Percentiles rank a stretch among this genome's conserved stretches.
These are phyloP conservation scores for Hydnomerulius pinastri DNA, from an alignment of 768 basidiomycete genomes.

Conservation along the genomic window DNA sequence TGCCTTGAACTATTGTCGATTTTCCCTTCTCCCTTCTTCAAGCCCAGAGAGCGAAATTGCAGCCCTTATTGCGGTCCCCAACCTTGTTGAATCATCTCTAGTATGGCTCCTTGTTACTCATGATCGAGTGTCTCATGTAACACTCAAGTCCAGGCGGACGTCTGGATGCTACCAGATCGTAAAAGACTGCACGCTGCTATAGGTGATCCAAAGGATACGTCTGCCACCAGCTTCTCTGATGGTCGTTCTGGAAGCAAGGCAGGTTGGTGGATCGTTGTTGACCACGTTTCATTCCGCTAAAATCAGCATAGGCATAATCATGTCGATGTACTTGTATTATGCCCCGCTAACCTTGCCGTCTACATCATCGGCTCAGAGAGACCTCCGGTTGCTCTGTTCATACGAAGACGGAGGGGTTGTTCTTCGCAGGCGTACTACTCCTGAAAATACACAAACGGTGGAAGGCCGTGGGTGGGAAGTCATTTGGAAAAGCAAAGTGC, in stretches of 20 bases:
- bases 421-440: conserved; percentile 52
- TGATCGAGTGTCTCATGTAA: conserved; percentile 1
- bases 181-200: conserved; percentile 83
- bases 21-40: conserved; percentile 58
- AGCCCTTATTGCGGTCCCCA: conserved; percentile 79
- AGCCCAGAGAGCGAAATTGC: conserved; percentile 12
- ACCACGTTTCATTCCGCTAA: background rate
- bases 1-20: conserved; percentile 91
- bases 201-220: conserved; percentile 52
- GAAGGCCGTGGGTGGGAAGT: conserved; percentile 75
- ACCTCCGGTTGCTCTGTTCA: conserved; percentile 66
- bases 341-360: conserved; percentile 32
- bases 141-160: conserved; percentile 62
- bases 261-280: conserved; percentile 41
- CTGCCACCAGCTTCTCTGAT: conserved; percentile 31
- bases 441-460: conserved; percentile 44
- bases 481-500: conserved; percentile 65
- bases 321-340: conserved; percentile 76
- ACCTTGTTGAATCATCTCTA: conserved; percentile 83
- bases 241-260: conserved; percentile 56
- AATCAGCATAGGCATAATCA: conserved; percentile 71
- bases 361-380: conserved; percentile 30
- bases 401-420: conserved; percentile 91
- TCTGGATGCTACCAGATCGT: conserved; percentile 76
- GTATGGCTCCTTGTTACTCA: conserved; percentile 40